A percentile compares a stretch with the other conserved stretches of the same genome.
phyloP scores from a whole-genome alignment of 169 alveolate genomes.

The Eimeria praecox region DNA sequence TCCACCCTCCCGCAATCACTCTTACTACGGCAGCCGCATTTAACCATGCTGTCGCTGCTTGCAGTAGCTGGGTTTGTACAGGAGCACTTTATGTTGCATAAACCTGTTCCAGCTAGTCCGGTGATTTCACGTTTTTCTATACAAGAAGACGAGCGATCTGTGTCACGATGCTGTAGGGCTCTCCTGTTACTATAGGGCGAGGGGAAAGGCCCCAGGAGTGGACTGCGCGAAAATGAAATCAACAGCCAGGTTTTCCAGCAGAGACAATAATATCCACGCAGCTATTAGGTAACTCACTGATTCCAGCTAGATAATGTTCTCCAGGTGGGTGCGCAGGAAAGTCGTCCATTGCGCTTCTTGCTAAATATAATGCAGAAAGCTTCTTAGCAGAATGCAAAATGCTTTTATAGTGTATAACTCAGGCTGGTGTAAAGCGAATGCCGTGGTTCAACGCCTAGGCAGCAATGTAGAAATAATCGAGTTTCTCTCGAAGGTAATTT shows the following conservation, averaged over 20 bases:
- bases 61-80: background rate
- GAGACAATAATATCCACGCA: background rate
- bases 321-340: background rate
- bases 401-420: background rate
- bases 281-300: background rate
- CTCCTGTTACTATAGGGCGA: background rate
- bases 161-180: background rate
- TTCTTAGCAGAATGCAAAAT: background rate
- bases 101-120: background rate
- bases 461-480: background rate
- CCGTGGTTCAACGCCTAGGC: background rate
- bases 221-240: background rate
- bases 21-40: background rate
- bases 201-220: slow-evolving; percentile 6
- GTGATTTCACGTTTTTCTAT: background rate
- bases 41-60: background rate
- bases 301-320: background rate
- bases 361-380: background rate
- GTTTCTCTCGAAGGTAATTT: background rate
- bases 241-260: background rate
- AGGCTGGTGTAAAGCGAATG: background rate
- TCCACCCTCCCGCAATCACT: background rate
- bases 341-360: background rate
- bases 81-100: background rate
- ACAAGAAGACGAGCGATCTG: background rate